Conservation (phyloP, 2,329 filamentous ascomycete species). For the Juglanconis sp. region DNA sequence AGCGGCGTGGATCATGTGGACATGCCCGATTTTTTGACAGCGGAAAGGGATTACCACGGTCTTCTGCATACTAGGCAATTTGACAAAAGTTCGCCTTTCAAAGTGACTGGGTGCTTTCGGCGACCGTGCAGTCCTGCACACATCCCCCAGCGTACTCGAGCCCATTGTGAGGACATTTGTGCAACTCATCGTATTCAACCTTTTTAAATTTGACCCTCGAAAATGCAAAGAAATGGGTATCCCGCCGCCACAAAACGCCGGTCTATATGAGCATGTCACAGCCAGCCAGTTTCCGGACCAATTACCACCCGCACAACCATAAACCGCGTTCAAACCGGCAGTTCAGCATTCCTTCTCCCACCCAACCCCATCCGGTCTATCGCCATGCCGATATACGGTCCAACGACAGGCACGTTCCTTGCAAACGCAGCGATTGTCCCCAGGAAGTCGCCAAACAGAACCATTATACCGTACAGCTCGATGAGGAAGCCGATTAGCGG, state of each 20-base stretch:
- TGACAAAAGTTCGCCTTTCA: slow-evolving; percentile 6
- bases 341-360: slow-evolving; percentile 67
- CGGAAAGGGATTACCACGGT: slow-evolving; percentile 6
- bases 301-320: not conserved
- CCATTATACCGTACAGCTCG: slow-evolving; percentile 87
- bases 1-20: slow-evolving; percentile 17
- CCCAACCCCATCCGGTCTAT: slow-evolving; percentile 68
- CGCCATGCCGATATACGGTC: slow-evolving; percentile 74
- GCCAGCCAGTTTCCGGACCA: slow-evolving; percentile 3
- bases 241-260: slow-evolving; percentile 17
- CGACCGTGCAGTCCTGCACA: not conserved
- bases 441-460: slow-evolving; percentile 94
- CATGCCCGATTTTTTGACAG: slow-evolving; percentile 14
- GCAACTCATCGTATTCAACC: not conserved
- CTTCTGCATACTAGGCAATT: slow-evolving; percentile 14
- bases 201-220: not conserved
- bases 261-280: slow-evolving; percentile 19
- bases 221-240: slow-evolving; percentile 11
- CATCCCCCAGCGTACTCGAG: not conserved
- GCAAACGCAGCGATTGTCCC: slow-evolving; percentile 88
- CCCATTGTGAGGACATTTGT: not conserved
- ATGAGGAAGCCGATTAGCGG: slow-evolving; percentile 85
- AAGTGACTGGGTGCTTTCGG: not conserved
- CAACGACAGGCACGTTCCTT: slow-evolving; percentile 77
- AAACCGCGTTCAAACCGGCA: slow-evolving; percentile 62